Base-by-base conservation (phyloP, 768 basidiomycete species). In the Boletus edulis region DNA sequence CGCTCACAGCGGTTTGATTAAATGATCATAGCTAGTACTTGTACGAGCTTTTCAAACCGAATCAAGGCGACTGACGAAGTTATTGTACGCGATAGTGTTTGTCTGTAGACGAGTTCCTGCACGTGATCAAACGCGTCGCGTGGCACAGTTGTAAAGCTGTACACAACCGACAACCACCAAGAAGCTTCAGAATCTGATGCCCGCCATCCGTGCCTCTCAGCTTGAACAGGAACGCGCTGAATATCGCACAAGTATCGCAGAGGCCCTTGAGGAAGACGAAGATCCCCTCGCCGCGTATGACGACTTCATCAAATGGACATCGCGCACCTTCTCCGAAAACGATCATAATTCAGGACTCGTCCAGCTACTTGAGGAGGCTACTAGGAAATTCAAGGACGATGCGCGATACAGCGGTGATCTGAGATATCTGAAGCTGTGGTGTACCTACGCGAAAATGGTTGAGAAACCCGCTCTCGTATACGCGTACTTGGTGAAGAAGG, bases 341-440 rank as follows among this genome's bases (percentile, higher is more conserved):
- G 80, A 88, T 63, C 80, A 80, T 0, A 72, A 76, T 41, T 92
- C 89, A 17, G 90, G 91, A 17, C 80, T 97, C 34, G 66, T 87
- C 3, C 88, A 91, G 43, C 72, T 98, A 7, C 77, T 99, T 17
- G 91, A 95, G 62, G 86, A 92, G 63, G 85, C 89, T 1, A 94
- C 94, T 3, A 73, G 83, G 31, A 82, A 83, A 52, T 97, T 98
- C 71, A 83, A 87, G 59, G 79, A 83, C 27, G 96, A 98, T 67
- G 76, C 81, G n/a, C 73, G 84, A 14, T 98, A 97, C 72, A 87
- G 84, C 69, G 85, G 84, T 49, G 95, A 98, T 75, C 73, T 93
- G 48, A 82, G 96, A 40, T 97, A 98, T 72, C 78, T 98, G 46
- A 91, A 93, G 68, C 71, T 98, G 18, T 99, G 97, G 97, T 81